Base-by-base conservation (phyloP, 164 flowering plant genomes). In the Nelumbo lutea region DNA sequence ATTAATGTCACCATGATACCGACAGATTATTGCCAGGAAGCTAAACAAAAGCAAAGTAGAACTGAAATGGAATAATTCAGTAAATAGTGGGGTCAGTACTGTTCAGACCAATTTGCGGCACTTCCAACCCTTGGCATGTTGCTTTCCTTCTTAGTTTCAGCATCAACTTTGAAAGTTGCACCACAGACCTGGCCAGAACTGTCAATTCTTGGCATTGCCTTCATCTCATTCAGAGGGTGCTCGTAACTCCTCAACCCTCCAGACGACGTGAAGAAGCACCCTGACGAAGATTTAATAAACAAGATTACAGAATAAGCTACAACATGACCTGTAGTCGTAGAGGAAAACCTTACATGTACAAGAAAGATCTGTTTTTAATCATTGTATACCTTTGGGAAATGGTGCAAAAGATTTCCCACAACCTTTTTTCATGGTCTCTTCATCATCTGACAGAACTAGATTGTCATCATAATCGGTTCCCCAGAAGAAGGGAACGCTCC, bases 361-460 rank as follows among this genome's bases (percentile, higher is more conserved):
- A 50, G 2, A 48, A 6, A 42, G 27, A 6, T 8, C n/a, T 56
- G 2, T 1, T 15, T 14, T 9, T n/a, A 14, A 27, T 42, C 8
- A 11, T 40, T 6, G 9, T 42, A 55, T 79, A 96, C 99, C 98
- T 90, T 96, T 87, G n/a, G 99, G 99, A 59, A 89, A 96, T 59
- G 96, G 98, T 13, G 98, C 98, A 82, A 83, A 92, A 48, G 98
- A 93, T 73, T 86, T 96, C 27, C 91, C 97, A 76, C 99, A 96
- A 40, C 90, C 89, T 77, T 85, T 82, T 79, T 87, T 86, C 58
- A 86, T 78, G 64, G 83, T 70, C 55, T 87, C 90, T 1, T 59
- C 76, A 79, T 90, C 92, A 76, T 85, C 90, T 0, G 97, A 83
- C 45, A 96, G 75, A 59, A 91, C 88, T 53, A 93, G 87, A 73